Evolutionary conservation across 2,329 filamentous ascomycete genomes (phyloP).

Genomic region (Colletotrichum siamense): DNA sequence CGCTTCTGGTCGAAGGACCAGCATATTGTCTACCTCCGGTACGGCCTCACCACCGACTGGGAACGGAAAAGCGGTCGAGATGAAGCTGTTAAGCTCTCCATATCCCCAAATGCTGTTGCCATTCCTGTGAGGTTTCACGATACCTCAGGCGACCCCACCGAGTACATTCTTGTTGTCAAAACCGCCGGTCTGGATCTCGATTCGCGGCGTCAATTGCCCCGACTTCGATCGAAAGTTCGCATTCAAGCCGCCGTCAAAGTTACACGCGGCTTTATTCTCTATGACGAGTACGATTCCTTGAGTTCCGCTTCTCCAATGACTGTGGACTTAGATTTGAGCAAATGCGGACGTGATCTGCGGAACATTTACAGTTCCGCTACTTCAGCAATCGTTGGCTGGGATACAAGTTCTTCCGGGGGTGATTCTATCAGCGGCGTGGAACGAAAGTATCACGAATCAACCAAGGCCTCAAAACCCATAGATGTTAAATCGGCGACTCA

Average conservation of each 20-base stretch:
- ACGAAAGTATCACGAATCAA: too few relatives aligned
- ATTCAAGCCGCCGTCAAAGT: background rate
- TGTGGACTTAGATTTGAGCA: background rate
- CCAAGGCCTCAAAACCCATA: background rate
- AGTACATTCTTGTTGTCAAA: background rate
- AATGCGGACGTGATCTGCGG: background rate
- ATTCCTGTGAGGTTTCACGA: background rate
- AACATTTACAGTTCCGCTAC: fast-evolving
- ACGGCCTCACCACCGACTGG: background rate
- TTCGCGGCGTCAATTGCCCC: background rate
- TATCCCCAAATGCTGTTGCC: background rate
- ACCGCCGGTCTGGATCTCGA: background rate
- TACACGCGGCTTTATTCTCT: fast-evolving
- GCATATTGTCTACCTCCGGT: background rate
- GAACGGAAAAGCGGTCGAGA: background rate
- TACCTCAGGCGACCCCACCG: background rate
- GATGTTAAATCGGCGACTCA: background rate
- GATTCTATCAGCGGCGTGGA: background rate
- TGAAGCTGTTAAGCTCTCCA: background rate
- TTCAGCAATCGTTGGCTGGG: background rate
- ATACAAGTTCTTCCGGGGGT: background rate
- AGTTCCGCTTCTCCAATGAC: background rate
- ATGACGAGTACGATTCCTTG: fast-evolving
- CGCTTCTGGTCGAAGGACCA: background rate
- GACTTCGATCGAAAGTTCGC: background rate